phyloP scores from a whole-genome alignment of 306 rosid species.

The Potentilla sterilis region DNA sequence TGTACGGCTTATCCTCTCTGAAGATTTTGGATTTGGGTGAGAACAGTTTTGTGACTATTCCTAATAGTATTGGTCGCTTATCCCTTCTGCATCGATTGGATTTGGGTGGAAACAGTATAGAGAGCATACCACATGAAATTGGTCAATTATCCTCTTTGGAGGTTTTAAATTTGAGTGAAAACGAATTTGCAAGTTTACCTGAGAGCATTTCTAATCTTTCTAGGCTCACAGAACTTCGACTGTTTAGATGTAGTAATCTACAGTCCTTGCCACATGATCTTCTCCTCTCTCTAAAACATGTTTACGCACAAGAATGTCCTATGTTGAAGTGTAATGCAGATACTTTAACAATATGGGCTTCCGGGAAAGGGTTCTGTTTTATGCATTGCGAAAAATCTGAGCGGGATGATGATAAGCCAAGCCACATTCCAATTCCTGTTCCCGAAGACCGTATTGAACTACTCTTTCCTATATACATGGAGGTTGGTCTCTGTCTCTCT shows the following conservation, averaged over 20 bases:
- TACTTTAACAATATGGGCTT: neutral
- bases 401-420: neutral
- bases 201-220: neutral
- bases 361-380: neutral
- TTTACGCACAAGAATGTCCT: neutral
- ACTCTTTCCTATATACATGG: neutral
- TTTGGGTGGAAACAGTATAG: neutral
- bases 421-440: neutral
- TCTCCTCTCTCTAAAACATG: neutral
- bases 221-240: neutral
- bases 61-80: neutral
- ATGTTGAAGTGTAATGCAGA: neutral
- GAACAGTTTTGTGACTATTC: neutral
- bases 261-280: neutral
- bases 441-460: neutral
- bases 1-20: conserved; percentile 20
- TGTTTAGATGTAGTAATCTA: neutral
- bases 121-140: neutral
- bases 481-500: neutral
- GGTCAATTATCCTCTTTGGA: conserved; percentile 9
- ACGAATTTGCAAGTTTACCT: conserved; percentile 9
- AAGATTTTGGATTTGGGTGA: conserved; percentile 12
- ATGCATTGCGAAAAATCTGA: neutral
- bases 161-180: conserved; percentile 13
- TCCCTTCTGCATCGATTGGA: neutral